These are phyloP conservation scores for Peniophora sp. DNA, from an alignment of 1,284 basidiomycete species.

Conservation along the genomic window DNA sequence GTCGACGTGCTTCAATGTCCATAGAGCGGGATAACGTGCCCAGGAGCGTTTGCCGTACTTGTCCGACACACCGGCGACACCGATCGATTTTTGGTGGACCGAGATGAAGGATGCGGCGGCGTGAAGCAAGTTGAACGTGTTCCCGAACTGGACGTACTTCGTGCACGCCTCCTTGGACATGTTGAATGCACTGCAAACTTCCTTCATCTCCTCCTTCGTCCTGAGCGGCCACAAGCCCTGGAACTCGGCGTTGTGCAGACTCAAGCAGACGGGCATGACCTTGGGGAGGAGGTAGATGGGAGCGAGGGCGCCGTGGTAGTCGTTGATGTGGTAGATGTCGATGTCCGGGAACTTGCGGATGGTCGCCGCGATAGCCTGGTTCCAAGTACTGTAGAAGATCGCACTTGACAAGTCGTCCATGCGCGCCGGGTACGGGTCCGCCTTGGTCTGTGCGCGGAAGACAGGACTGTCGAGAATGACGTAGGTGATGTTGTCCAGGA, in stretches of 20 bases:
- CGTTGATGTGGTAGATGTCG: slow-evolving; percentile 86
- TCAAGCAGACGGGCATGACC: slow-evolving; percentile 82
- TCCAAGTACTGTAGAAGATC: slow-evolving; percentile 96
- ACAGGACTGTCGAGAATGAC: slow-evolving; percentile 89
- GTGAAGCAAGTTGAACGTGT: slow-evolving; percentile 91
- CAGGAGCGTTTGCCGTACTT: slow-evolving; percentile 93
- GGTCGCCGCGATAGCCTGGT: slow-evolving; percentile 87
- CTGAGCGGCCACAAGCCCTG: slow-evolving; percentile 92
- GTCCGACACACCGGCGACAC: slow-evolving; percentile 92
- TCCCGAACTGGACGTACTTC: slow-evolving; percentile 94
- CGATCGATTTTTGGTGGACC: slow-evolving; percentile 84
- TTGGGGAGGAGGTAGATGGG: slow-evolving; percentile 87
- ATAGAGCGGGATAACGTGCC: slow-evolving; percentile 90
- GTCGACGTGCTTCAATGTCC: slow-evolving; percentile 92
- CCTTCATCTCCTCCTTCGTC: slow-evolving; percentile 95
- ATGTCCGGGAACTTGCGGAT: slow-evolving; percentile 78
- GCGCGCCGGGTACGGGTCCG: slow-evolving; percentile 89
- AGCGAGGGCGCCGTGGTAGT: slow-evolving; percentile 88
- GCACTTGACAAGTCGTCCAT: slow-evolving; percentile 95
- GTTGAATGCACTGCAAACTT: slow-evolving; percentile 94
- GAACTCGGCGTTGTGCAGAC: slow-evolving; percentile 95
- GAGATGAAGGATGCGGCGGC: slow-evolving; percentile 89
- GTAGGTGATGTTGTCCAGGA: slow-evolving; percentile 89
- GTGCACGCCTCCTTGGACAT: slow-evolving; percentile 91
- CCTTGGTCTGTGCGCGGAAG: slow-evolving; percentile 90